Base-by-base conservation (phyloP, 2,329 filamentous ascomycete species). In the Sporothrix inflata region DNA sequence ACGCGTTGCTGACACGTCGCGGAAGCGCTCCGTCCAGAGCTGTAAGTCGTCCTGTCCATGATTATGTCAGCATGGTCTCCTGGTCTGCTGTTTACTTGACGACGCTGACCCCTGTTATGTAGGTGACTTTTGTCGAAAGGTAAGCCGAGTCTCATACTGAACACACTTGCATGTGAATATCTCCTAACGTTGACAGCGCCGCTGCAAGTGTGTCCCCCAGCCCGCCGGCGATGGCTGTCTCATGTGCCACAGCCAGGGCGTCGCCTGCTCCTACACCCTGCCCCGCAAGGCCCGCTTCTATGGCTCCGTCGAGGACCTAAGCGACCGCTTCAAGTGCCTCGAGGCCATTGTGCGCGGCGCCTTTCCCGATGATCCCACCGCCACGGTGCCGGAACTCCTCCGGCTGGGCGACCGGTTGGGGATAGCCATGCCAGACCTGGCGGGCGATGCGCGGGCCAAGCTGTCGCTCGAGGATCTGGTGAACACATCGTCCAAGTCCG, bases 271-370 rank as follows among this genome's bases (percentile, higher is more conserved):
- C 16, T 82, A 78, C 42, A 81, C 78, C 7, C 75, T 79, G 6
- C 80, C 79, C 1, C 77, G 80, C 7, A 81, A 80, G 75, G 80
- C 79, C n/a, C 76, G 78, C 53, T 81, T 82, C 74, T 82, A 82
- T 38, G 81, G 80, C 0, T 81, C 79, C 67, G 72, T 82, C 5
- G 80, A 81, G 51, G 79, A 81, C 70, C 73, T 82, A 24, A 81
- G 80, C 65, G 80, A 81, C 61, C 79, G 79, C 27, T 80, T 79
- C 57, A 79, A 77, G 42, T 81, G 80, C 71, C 76, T 81, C 9
- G 80, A 82, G 66, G 80, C 80, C 11, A 79, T 82, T 27, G 79
- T 82, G 70, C 79, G 76, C 57, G 79, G 77, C 0, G 77, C 78
- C 7, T 80, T 82, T 65, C 80, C 81, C 5, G 73, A 80, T 51